These are phyloP conservation scores for Vitis vinifera DNA, from an alignment of 164 flowering plant species.

Conservation along the genomic window DNA sequence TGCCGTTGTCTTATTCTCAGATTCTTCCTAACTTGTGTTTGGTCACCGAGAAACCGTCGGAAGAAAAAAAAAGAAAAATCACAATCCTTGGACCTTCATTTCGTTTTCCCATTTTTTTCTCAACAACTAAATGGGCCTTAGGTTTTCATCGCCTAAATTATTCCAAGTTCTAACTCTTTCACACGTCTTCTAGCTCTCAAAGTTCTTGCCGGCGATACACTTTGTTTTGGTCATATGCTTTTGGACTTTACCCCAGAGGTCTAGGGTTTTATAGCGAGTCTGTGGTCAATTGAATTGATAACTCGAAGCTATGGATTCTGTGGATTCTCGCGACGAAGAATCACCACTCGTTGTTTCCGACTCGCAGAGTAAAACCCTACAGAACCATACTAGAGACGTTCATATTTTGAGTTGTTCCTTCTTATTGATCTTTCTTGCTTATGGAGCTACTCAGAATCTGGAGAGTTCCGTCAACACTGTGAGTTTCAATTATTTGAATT, in stretches of 20 bases:
- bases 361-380: slow-evolving; percentile 12
- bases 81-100: neutral
- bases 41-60: too few relatives aligned
- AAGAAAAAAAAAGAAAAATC: too few relatives aligned
- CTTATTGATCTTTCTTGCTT: slow-evolving; percentile 76
- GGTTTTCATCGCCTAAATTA: neutral
- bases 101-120: neutral
- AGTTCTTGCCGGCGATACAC: slow-evolving; percentile 10
- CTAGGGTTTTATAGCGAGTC: slow-evolving; percentile 4
- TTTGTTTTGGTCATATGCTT: slow-evolving; percentile 7
- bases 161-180: slow-evolving; percentile 1
- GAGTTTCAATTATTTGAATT: slow-evolving; percentile 17
- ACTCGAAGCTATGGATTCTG: slow-evolving; percentile 23
- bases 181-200: neutral
- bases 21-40: too few relatives aligned
- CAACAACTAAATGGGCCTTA: neutral
- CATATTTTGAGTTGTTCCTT: slow-evolving; percentile 78
- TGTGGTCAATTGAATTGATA: slow-evolving; percentile 6
- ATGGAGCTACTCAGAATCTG: slow-evolving; percentile 91
- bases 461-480: slow-evolving; percentile 80
- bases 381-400: slow-evolving; percentile 61
- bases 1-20: too few relatives aligned
- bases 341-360: slow-evolving; percentile 36
- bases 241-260: slow-evolving; percentile 1
- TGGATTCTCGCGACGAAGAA: slow-evolving; percentile 47